Conservation (phyloP, 2,329 filamentous ascomycete species). For the Ophiostoma novo-ulmi region DNA sequence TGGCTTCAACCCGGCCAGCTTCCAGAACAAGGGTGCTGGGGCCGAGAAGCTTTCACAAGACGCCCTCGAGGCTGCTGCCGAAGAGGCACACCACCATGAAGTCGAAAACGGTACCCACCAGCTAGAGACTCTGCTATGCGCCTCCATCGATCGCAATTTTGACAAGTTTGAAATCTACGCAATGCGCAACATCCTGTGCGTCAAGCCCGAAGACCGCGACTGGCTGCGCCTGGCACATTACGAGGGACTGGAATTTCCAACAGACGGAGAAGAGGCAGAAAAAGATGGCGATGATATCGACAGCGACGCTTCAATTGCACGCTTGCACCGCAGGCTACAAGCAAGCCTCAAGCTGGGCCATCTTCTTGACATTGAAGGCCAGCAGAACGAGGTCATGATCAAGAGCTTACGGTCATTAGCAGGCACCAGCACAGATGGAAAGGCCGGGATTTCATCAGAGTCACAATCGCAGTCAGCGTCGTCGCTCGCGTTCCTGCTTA, state of each 20-base stretch:
- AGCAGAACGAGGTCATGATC: conserved; percentile 67
- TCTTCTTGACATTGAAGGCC: conserved; percentile 63
- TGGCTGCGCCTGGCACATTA: conserved; percentile 86
- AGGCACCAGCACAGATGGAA: conserved; percentile 33
- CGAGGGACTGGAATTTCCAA: conserved; percentile 55
- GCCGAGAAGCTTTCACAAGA: conserved; percentile 17
- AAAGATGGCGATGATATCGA: conserved; percentile 26
- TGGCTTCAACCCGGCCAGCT: conserved; percentile 61
- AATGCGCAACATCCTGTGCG: conserved; percentile 74
- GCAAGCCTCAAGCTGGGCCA: conserved; percentile 73
- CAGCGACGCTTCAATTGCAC: conserved; percentile 56
- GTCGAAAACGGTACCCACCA: conserved; percentile 85
- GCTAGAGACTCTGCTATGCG: conserved; percentile 74
- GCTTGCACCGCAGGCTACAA: conserved; percentile 67
- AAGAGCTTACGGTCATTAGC: conserved; percentile 51
- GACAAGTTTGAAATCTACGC: conserved; percentile 87
- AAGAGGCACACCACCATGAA: conserved; percentile 57
- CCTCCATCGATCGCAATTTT: conserved; percentile 77
- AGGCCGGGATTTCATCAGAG: conserved; percentile 27
- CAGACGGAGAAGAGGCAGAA: conserved; percentile 21
- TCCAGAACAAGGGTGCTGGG: conserved; percentile 24
- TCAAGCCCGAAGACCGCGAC: conserved; percentile 61
- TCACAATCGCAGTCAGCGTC: neutral
- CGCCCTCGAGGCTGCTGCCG: conserved; percentile 31
- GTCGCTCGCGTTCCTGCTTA: conserved; percentile 55